Base-by-base conservation (phyloP, 139 green algal genomes). In the Asterochloris sp. region DNA sequence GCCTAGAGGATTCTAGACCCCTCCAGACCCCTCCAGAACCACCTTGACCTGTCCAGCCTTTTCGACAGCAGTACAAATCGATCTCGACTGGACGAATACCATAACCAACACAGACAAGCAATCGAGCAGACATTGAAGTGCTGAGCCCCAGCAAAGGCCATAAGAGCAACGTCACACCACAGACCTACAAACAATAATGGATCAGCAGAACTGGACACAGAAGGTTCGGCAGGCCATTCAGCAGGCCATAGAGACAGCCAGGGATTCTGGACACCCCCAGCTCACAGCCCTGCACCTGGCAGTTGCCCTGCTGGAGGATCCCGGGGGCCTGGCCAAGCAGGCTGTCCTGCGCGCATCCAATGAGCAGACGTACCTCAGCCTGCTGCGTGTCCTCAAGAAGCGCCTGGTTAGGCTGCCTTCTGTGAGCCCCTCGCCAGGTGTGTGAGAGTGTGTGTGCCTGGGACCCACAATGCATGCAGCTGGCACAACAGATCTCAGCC, bases 201-300 rank as follows among this genome's bases (percentile, higher is more conserved):
- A 95, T 73, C 88, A 84, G 1, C 88, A 87, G 12, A 95, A 93
- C 80, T 79, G 91, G 1, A 96, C 92, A 0, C 54, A 84, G 19
- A 94, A 93, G 78, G 81, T 83, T 29, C 79, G 68, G 0, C 87
- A 92, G 62, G 66, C 83, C 8, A 29, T 96, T 10, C 86, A 82
- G 11, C 54, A 76, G 11, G 90, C 87, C 0, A 68, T 73, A 38
- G 85, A 92, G 28, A 79, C 96, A 12, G 94, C 93, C 0, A 67
- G 86, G 62, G 93, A 96, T 78, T 29, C 88, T 23, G 10, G 54
- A 0, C 90, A 97, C 69, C 83, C 87, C 61, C 78, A 91, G 77
- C 66, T 97, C 0, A 88, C 85, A 21, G 85, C 93, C 0, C 0
- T 93, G 0, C 94, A 98, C 76, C 64, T 97, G 12, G 92, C 90